Evolutionary conservation across 306 rosid species (phyloP).

Genomic region (Fragaria nilgerrensis): DNA sequence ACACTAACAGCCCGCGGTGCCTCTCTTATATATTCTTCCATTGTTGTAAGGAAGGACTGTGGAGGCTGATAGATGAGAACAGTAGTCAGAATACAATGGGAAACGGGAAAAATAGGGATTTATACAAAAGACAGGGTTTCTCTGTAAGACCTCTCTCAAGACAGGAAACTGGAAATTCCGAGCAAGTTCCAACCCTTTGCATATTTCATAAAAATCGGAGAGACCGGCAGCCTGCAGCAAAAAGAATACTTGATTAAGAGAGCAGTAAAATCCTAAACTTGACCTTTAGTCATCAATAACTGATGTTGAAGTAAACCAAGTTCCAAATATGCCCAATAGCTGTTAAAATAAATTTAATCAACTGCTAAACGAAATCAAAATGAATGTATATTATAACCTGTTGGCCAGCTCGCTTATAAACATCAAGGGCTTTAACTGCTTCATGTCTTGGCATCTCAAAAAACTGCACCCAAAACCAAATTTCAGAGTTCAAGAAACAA

Average conservation of each 20-base stretch:
- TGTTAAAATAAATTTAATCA: neutral
- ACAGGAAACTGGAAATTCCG: slow-evolving; percentile 97
- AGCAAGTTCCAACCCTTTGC: slow-evolving; percentile 96
- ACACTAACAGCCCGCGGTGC: slow-evolving; percentile 85
- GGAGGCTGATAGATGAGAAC: slow-evolving; percentile 67
- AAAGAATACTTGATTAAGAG: slow-evolving; percentile 18
- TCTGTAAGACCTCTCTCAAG: slow-evolving; percentile 69
- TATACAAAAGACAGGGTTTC: slow-evolving; percentile 15
- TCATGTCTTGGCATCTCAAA: slow-evolving; percentile 99
- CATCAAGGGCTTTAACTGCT: slow-evolving; percentile 84
- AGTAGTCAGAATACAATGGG: slow-evolving; percentile 17
- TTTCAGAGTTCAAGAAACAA: slow-evolving; percentile 14
- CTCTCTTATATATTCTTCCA: slow-evolving; percentile 96
- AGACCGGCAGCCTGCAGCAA: slow-evolving; percentile 73
- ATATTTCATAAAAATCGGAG: slow-evolving; percentile 86
- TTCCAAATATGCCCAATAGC: neutral
- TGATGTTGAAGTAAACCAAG: neutral
- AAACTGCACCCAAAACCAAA: slow-evolving; percentile 50
- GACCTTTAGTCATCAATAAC: neutral
- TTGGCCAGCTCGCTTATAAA: slow-evolving; percentile 96
- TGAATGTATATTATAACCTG: slow-evolving; percentile 51
- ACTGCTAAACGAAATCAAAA: neutral
- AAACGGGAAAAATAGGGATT: neutral
- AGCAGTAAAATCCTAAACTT: neutral
- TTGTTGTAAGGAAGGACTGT: slow-evolving; percentile 87